Conservation (phyloP, 1,284 basidiomycete species). For the Porodaedalea pini region DNA sequence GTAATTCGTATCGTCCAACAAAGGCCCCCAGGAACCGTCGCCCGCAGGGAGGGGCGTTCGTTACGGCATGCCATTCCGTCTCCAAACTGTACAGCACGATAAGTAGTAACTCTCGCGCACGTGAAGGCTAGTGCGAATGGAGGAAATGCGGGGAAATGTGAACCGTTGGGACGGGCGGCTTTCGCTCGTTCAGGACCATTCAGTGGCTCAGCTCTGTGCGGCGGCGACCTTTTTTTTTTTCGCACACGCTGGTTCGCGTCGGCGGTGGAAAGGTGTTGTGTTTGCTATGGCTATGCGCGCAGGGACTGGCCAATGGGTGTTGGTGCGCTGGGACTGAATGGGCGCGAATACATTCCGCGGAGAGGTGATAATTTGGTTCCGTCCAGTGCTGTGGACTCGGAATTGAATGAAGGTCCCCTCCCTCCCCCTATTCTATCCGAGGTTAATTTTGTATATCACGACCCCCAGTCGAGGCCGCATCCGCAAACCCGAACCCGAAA, state of each 20-base stretch:
- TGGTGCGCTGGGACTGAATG: too few relatives aligned
- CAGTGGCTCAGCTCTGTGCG: neutral
- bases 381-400: too few relatives aligned
- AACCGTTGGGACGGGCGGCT: neutral
- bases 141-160: neutral
- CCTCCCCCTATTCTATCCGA: neutral
- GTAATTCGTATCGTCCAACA: too few relatives aligned
- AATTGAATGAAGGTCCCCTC: too few relatives aligned
- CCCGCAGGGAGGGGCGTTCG: neutral
- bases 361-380: neutral
- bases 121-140: constrained; percentile 3
- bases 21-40: neutral
- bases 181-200: neutral
- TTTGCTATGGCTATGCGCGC: too few relatives aligned
- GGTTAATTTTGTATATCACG: neutral
- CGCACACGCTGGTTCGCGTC: neutral
- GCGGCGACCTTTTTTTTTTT: neutral
- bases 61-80: neutral
- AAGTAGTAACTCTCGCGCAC: neutral
- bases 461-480: neutral
- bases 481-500: neutral
- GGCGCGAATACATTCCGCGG: neutral
- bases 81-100: neutral
- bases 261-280: too few relatives aligned
- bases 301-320: too few relatives aligned